Evolutionary conservation across 345 rosid species (phyloP).

Genomic region (Durio zibethinus): DNA sequence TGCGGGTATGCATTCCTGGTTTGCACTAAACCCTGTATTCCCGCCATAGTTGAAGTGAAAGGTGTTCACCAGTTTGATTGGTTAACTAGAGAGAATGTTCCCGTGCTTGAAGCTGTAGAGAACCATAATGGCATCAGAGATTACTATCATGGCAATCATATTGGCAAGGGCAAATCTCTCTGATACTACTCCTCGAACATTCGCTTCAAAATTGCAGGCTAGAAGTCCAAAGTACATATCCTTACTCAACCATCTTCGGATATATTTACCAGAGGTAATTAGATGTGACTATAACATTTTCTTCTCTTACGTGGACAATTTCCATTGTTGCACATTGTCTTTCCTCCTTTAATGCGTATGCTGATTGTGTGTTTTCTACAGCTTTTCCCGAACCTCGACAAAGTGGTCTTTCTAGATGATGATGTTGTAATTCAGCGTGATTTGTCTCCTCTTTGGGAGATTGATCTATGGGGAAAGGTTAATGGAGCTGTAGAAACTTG

Average conservation of each 20-base stretch:
- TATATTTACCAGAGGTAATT: slow-evolving; percentile 95
- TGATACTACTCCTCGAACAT: slow-evolving; percentile 74
- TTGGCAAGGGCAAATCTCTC: slow-evolving; percentile 83
- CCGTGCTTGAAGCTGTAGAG: slow-evolving; percentile 98
- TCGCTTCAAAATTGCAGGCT: slow-evolving; percentile 95
- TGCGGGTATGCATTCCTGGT: slow-evolving; percentile 99
- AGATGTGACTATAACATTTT: background rate
- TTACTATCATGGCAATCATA: slow-evolving; percentile 96
- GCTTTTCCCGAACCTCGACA: slow-evolving; percentile 95
- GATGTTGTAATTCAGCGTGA: slow-evolving; percentile 93
- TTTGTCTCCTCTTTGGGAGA: slow-evolving; percentile 88
- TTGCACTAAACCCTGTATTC: slow-evolving; percentile 79
- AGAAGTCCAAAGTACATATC: slow-evolving; percentile 99
- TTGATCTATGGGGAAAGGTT: slow-evolving; percentile 85
- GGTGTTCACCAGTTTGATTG: slow-evolving; percentile 99
- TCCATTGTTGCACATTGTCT: background rate
- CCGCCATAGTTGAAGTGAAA: slow-evolving; percentile 91
- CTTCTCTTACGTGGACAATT: background rate
- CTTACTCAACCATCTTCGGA: slow-evolving; percentile 94
- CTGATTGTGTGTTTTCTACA: slow-evolving; percentile 36
- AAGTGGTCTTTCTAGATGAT: slow-evolving; percentile 95
- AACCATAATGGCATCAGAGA: slow-evolving; percentile 72
- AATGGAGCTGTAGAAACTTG: slow-evolving; percentile 99
- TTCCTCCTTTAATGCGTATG: background rate
- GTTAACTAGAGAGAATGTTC: slow-evolving; percentile 98